Percentiles rank a stretch among this genome's conserved stretches.
Conservation (phyloP, 495 filamentous ascomycete species). For the Penicillium paradoxum region DNA sequence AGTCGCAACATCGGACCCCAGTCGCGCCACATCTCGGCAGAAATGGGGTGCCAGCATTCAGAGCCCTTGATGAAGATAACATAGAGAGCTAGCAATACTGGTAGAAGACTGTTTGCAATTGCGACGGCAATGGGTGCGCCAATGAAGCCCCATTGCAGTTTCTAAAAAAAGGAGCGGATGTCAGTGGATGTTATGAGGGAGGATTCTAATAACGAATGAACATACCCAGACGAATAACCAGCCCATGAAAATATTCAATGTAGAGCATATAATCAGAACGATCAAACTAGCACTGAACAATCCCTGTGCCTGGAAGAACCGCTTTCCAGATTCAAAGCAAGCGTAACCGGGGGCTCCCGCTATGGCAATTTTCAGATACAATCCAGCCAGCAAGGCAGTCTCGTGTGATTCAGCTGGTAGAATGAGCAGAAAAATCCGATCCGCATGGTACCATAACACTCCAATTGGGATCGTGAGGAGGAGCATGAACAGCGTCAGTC, state of each 20-base stretch:
- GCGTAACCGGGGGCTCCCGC: conserved; percentile 65
- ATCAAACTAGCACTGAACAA: conserved; percentile 63
- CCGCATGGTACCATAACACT: conserved; percentile 53
- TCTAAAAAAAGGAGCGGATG: neutral
- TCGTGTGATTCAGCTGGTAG: conserved; percentile 51
- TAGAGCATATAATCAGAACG: conserved; percentile 60
- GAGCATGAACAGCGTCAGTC: conserved; percentile 65
- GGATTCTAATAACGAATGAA: neutral
- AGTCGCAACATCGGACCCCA: conserved; percentile 55
- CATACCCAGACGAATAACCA: conserved; percentile 63
- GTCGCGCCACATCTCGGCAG: conserved; percentile 39
- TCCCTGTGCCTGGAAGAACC: conserved; percentile 69
- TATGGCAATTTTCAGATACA: conserved; percentile 61
- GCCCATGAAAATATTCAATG: conserved; percentile 61
- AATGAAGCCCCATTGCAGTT: conserved; percentile 51
- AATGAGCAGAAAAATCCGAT: conserved; percentile 50
- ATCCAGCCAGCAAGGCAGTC: conserved; percentile 59
- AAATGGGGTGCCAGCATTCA: conserved; percentile 55
- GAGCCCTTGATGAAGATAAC: conserved; percentile 44
- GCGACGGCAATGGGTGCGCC: conserved; percentile 53
- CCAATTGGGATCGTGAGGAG: conserved; percentile 58
- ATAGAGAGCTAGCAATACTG: conserved; percentile 47
- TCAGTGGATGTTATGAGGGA: neutral
- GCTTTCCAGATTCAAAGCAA: conserved; percentile 63
- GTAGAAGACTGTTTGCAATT: conserved; percentile 49